Conservation (phyloP, 73 alveolate species). For the Stentor coeruleus region DNA sequence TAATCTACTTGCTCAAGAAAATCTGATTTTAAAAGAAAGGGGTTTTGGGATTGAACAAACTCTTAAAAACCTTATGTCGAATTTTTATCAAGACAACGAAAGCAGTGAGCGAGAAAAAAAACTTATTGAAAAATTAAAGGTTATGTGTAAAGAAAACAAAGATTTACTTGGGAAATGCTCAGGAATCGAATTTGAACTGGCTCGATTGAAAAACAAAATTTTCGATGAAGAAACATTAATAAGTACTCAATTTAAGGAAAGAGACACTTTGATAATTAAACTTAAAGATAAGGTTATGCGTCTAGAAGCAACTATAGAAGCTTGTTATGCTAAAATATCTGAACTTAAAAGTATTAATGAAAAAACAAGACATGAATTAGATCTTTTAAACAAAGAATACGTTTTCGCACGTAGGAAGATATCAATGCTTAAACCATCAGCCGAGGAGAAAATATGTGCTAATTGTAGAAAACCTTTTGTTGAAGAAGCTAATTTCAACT, state of each 20-base stretch:
- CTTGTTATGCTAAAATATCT: not conserved
- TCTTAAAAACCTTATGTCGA: not conserved
- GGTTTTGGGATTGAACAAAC: not conserved
- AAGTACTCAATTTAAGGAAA: not conserved
- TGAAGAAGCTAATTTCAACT: slow-evolving; percentile 42
- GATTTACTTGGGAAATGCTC: not conserved
- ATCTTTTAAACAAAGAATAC: slow-evolving; percentile 34
- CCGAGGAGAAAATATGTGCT: slow-evolving; percentile 28
- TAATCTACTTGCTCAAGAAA: not conserved
- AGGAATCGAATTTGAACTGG: too few relatives aligned
- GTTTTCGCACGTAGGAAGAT: slow-evolving; percentile 45
- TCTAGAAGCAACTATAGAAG: slow-evolving; percentile 34
- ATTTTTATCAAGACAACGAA: not conserved
- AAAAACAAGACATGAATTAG: slow-evolving; percentile 35
- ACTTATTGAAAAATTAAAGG: not conserved
- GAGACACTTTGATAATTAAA: not conserved
- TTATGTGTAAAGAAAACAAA: not conserved
- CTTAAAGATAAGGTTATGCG: slow-evolving; percentile 33
- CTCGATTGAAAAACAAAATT: not conserved
- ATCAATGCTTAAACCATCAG: slow-evolving; percentile 40
- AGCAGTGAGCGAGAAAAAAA: not conserved
- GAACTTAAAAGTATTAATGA: slow-evolving; percentile 30
- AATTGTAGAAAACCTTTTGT: slow-evolving; percentile 29
- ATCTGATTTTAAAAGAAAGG: not conserved
- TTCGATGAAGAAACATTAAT: not conserved